These are phyloP conservation scores for Andrographis paniculata DNA, from an alignment of 305 asterid species.

Conservation along the genomic window DNA sequence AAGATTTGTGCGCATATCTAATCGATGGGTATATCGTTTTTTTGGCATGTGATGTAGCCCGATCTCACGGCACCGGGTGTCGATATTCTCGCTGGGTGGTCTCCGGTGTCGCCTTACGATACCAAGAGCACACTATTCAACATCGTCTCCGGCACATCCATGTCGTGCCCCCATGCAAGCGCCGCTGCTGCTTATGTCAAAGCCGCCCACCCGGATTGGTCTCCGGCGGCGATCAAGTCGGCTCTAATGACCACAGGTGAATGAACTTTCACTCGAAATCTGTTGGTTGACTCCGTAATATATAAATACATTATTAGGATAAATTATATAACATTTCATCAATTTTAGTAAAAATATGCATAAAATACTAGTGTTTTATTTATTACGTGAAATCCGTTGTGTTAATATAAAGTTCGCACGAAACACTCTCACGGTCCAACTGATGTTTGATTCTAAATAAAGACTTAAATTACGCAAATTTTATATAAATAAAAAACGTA, in stretches of 20 bases:
- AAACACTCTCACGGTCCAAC: too few species aligned
- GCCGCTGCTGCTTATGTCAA: slow-evolving; percentile 57
- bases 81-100: slow-evolving; percentile 62
- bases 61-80: slow-evolving; percentile 61
- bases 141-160: slow-evolving; percentile 55
- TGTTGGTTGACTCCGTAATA: too few species aligned
- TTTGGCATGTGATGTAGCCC: slow-evolving; percentile 27
- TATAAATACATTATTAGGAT: too few species aligned
- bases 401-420: too few species aligned
- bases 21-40: not conserved
- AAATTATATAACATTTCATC: too few species aligned
- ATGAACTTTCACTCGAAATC: too few species aligned
- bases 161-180: slow-evolving; percentile 55
- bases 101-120: slow-evolving; percentile 39
- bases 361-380: too few species aligned
- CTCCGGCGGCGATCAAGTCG: slow-evolving; percentile 61
- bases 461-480: too few species aligned
- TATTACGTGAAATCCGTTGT: too few species aligned
- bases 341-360: too few species aligned
- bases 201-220: slow-evolving; percentile 46
- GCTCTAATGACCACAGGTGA: slow-evolving; percentile 70
- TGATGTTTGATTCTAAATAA: too few species aligned
- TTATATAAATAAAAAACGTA: too few species aligned
- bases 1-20: not conserved
- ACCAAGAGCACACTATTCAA: slow-evolving; percentile 36